phyloP scores from a whole-genome alignment of 805 yeast genomes.

The Candida sakaeoensis region DNA sequence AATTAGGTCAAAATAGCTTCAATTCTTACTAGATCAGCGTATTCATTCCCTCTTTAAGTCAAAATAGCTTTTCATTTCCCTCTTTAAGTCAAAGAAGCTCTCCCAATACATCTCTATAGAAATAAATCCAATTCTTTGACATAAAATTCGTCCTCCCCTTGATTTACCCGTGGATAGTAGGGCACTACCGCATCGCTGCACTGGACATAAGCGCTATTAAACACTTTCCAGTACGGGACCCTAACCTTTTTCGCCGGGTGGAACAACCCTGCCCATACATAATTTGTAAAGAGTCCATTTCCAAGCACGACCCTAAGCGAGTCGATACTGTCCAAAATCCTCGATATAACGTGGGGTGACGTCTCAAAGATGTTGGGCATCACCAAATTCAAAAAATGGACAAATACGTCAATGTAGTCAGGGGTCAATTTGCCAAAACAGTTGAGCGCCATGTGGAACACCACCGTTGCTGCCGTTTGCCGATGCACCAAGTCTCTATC shows the following conservation, averaged over 20 bases:
- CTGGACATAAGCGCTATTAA: constrained; percentile 72
- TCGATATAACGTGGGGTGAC: constrained; percentile 87
- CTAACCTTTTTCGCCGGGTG: constrained; percentile 92
- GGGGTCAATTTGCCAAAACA: constrained; percentile 72
- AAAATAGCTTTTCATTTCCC: no score
- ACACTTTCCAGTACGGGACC: constrained; percentile 78
- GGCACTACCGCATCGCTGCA: constrained; percentile 77
- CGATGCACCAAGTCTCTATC: constrained; percentile 91
- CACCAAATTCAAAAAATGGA: constrained; percentile 75
- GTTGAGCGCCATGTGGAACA: constrained; percentile 76
- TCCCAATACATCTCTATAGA: no score
- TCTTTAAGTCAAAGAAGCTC: no score
- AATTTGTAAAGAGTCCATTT: constrained; percentile 66
- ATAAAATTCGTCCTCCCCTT: constrained; percentile 19
- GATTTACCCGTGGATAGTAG: constrained; percentile 58
- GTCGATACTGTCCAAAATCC: constrained; percentile 78
- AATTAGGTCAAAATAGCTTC: no score
- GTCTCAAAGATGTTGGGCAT: constrained; percentile 91
- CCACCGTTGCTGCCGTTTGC: constrained; percentile 90
- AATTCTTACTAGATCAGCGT: no score
- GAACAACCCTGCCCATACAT: constrained; percentile 83
- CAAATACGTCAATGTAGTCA: constrained; percentile 57
- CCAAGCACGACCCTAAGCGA: constrained; percentile 73
- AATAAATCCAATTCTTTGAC: constrained; percentile 52
- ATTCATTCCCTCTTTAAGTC: no score